Evolutionary conservation across 139 green algal species (phyloP).

Genomic region (Pleodorina starrii): DNA sequence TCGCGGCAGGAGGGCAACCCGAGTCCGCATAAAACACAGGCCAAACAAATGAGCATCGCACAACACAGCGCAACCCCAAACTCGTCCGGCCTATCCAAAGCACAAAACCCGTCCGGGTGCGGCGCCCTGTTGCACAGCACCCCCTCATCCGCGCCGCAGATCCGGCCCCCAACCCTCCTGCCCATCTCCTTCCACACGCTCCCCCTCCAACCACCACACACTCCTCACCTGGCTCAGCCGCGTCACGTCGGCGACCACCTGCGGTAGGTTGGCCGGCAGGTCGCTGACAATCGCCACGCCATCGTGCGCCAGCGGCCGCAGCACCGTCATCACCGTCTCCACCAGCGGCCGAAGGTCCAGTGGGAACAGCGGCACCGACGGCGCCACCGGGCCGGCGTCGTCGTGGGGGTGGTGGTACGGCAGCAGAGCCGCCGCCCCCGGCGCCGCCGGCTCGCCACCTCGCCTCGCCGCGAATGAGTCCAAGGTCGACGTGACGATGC

Average conservation of each 20-base stretch:
- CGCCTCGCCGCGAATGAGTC: conserved; percentile 23
- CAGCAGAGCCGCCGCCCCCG: not conserved
- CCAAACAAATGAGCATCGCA: no score
- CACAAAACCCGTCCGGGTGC: no score
- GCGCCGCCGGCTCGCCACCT: not conserved
- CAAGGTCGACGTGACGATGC: conserved; percentile 64
- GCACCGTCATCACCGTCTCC: conserved; percentile 57
- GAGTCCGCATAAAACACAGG: no score
- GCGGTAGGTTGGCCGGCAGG: conserved; percentile 54
- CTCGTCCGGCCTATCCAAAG: no score
- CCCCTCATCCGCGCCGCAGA: not conserved
- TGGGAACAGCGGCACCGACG: not conserved
- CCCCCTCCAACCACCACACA: no score
- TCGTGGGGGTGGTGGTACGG: not conserved
- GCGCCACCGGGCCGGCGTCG: not conserved
- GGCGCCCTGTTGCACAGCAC: no score
- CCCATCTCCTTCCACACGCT: no score
- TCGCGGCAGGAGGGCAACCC: no score
- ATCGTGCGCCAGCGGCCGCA: conserved; percentile 61
- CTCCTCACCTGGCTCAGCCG: conserved; percentile 59
- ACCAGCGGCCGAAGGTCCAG: conserved; percentile 55
- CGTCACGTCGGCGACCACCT: conserved; percentile 49
- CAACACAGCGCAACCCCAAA: no score
- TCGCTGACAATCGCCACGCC: conserved; percentile 58
- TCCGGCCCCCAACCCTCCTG: no score